Evolutionary conservation across 495 filamentous ascomycete genomes (phyloP), one percentile per base, ranked within the genome.

Genomic region (Neurospora pannonica): DNA sequence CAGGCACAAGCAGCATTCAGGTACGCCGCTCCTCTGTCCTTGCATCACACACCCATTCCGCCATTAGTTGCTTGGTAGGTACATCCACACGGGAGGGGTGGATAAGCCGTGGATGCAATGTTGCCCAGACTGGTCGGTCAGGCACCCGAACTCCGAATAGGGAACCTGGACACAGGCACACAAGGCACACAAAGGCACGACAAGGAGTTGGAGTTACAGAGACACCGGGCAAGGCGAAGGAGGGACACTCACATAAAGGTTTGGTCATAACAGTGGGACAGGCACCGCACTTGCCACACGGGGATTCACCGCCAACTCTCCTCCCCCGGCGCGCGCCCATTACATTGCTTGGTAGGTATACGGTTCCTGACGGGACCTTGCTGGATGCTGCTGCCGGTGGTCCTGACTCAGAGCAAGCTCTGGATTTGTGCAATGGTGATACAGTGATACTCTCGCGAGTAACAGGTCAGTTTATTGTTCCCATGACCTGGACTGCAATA

Each of bases 1-100:
- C 71, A 62, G 72, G 38, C 73, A 74, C 73, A 74, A 5, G 2
- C 11, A 28, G 28, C 37, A 42, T 21, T 69, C 72, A 73, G 72
- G 72, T 73, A 46, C 72, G 54, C 28, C 15, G 28, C 54, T 62
- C 54, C 24, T 19, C 54, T 62, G 46, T 54, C 21, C 46, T 19
- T 34, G 54, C 54, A 62, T 67, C 24, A 34, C 28, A 46, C 28
- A 62, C 28, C 54, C 28, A 17, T 62, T 34, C 28, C 54, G 28
- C 54, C 28, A 60, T 46, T n/a, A 17, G 37, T 38, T 40, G 38
- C 38, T 46, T 5, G 6, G 42, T 21, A 46, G 17, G 42, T 21
- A 46, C 42, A 46, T 46, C 6, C 42, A 46, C 42, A 46, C 8
- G 19, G n/a, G 9, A 60, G 11, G 11, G 28, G 15, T 67, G 28